Conservation (phyloP, 2,329 filamentous ascomycete species). For the Aurifilum marmelostoma region DNA sequence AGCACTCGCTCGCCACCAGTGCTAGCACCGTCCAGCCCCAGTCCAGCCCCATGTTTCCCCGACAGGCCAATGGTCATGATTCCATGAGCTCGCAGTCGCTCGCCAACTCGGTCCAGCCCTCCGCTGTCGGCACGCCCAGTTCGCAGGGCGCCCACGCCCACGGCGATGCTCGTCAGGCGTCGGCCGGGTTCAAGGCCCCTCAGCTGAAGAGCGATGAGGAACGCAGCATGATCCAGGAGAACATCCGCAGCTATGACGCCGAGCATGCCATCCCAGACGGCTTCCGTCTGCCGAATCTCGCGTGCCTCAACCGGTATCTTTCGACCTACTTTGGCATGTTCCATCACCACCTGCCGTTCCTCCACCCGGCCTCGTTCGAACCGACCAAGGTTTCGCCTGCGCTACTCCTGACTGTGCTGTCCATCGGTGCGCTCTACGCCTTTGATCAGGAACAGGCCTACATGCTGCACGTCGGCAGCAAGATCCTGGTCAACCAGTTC, state of each 20-base stretch:
- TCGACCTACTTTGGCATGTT: slow-evolving; percentile 97
- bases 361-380: slow-evolving; percentile 90
- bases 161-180: slow-evolving; percentile 70
- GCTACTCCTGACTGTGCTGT: slow-evolving; percentile 84
- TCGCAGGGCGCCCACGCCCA: slow-evolving; percentile 71
- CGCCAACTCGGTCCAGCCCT: slow-evolving; percentile 71
- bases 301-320: slow-evolving; percentile 86
- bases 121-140: slow-evolving; percentile 70
- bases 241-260: slow-evolving; percentile 78
- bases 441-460: slow-evolving; percentile 98
- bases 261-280: slow-evolving; percentile 84
- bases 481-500: slow-evolving; percentile 96
- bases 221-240: slow-evolving; percentile 81
- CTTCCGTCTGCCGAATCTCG: slow-evolving; percentile 82
- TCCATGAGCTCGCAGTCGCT: slow-evolving; percentile 62
- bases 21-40: slow-evolving; percentile 60
- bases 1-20: slow-evolving; percentile 64
- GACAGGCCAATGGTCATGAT: slow-evolving; percentile 65
- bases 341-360: slow-evolving; percentile 93
- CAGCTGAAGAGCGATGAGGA: slow-evolving; percentile 85
- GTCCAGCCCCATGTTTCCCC: slow-evolving; percentile 38
- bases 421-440: slow-evolving; percentile 93
- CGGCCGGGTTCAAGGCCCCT: slow-evolving; percentile 71
- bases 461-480: slow-evolving; percentile 95
- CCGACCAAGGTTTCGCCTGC: slow-evolving; percentile 80